A percentile compares a stretch with the other conserved stretches of the same genome.
phyloP scores from a whole-genome alignment of 2,329 filamentous ascomycete species.

The Hymenoscyphus infarciens region DNA sequence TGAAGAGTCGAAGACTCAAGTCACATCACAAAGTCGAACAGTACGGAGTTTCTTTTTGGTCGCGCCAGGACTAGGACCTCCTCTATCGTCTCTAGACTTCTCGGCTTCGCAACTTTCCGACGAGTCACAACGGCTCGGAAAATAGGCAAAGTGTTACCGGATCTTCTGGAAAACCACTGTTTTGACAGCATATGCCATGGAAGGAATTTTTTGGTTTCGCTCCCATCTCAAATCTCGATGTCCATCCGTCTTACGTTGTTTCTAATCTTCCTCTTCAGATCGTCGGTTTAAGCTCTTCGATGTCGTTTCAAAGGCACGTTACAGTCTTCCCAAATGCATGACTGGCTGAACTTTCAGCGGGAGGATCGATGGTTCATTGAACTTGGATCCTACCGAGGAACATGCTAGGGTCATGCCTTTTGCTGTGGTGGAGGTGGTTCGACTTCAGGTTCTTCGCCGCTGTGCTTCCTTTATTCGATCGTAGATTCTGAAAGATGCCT shows the following conservation, averaged over 20 bases:
- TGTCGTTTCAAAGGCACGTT: neutral
- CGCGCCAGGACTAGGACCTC: neutral
- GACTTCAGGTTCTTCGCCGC: no score
- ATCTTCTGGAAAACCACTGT: neutral
- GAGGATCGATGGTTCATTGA: neutral
- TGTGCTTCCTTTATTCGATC: no score
- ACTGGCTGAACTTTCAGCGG: neutral
- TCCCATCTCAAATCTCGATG: neutral
- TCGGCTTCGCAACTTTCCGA: neutral
- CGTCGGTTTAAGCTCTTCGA: neutral
- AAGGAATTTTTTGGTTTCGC: neutral
- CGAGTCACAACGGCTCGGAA: neutral
- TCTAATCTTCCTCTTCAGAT: neutral
- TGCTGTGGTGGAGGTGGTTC: no score
- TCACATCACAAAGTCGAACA: neutral
- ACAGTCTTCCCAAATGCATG: neutral
- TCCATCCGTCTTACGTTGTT: neutral
- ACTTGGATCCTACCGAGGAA: neutral
- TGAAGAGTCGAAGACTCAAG: neutral
- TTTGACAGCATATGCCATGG: neutral
- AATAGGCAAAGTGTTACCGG: neutral
- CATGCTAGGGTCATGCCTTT: neutral
- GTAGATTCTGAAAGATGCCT: no score
- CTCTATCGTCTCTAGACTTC: neutral
- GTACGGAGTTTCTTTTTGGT: neutral